Evolutionary conservation across 176 grass and related monocot genomes (phyloP).

Genomic region (Neostapfia colusana): DNA sequence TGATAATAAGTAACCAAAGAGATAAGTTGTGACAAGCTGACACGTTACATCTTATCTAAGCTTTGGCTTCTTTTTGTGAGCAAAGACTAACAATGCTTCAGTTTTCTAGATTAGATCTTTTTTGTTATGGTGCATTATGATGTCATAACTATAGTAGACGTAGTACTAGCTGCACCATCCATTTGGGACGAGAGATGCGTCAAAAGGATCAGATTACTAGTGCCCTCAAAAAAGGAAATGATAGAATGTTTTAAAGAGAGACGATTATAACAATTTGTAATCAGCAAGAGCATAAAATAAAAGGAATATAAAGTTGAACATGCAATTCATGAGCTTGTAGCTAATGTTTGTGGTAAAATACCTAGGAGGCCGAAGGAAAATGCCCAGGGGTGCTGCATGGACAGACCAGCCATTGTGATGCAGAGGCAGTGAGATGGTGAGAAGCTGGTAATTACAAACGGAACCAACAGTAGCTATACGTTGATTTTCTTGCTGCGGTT

Average conservation of each 20-base stretch:
- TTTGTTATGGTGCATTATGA: slow-evolving; percentile 28
- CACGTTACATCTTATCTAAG: neutral
- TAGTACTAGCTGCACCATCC: no score
- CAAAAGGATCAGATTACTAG: no score
- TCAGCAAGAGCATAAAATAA: no score
- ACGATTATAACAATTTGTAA: no score
- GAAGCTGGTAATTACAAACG: no score
- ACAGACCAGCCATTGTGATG: neutral
- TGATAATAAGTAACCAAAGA: neutral
- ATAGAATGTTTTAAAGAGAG: neutral
- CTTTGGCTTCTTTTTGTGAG: neutral
- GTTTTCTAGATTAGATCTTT: neutral
- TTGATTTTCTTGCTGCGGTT: no score
- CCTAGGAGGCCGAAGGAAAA: slow-evolving; percentile 67
- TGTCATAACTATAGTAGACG: slow-evolving; percentile 1
- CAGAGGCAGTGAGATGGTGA: no score
- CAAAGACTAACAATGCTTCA: neutral
- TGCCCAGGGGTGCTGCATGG: slow-evolving; percentile 59
- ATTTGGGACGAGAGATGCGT: no score
- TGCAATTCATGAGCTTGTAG: neutral
- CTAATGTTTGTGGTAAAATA: no score
- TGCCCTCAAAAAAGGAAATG: no score
- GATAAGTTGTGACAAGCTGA: slow-evolving; percentile 19
- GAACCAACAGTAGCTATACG: no score
- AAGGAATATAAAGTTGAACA: neutral